Conservation (phyloP, 306 rosid species). For the Bauhinia variegata region DNA sequence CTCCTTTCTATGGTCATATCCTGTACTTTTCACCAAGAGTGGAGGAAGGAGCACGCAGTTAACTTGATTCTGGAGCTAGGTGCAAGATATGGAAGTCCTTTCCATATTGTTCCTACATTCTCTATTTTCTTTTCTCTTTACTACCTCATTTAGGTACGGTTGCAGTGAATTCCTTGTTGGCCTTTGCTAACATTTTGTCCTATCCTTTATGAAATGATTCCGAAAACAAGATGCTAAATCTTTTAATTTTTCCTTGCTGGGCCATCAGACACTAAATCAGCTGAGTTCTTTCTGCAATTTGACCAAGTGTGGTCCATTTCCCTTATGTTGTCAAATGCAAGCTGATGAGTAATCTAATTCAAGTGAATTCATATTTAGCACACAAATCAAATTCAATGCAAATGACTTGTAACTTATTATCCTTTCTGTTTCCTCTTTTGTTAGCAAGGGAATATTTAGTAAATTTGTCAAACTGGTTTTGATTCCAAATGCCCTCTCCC, state of each 20-base stretch:
- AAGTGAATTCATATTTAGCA: neutral
- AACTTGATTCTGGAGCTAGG: neutral
- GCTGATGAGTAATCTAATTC: no score
- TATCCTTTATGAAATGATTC: neutral
- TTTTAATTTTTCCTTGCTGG: neutral
- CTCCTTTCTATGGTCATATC: no score
- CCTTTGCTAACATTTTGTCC: no score
- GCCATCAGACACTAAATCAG: neutral
- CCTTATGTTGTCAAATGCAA: constrained; percentile 1
- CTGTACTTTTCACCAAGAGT: no score
- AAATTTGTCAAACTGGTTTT: neutral
- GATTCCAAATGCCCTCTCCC: neutral
- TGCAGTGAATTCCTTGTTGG: neutral
- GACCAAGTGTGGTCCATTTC: neutral
- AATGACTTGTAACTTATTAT: neutral
- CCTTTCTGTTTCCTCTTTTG: neutral
- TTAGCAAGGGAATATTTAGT: neutral
- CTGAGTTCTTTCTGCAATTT: neutral
- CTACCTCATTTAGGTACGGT: neutral
- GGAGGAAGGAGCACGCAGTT: no score
- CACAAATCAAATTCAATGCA: neutral
- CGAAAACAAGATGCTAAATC: no score
- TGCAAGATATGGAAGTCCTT: constrained; percentile 3
- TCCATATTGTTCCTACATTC: neutral
- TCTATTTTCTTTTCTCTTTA: constrained; percentile 3